phyloP scores from a whole-genome alignment of 768 basidiomycete genomes.

The Podaxis pistillaris region DNA sequence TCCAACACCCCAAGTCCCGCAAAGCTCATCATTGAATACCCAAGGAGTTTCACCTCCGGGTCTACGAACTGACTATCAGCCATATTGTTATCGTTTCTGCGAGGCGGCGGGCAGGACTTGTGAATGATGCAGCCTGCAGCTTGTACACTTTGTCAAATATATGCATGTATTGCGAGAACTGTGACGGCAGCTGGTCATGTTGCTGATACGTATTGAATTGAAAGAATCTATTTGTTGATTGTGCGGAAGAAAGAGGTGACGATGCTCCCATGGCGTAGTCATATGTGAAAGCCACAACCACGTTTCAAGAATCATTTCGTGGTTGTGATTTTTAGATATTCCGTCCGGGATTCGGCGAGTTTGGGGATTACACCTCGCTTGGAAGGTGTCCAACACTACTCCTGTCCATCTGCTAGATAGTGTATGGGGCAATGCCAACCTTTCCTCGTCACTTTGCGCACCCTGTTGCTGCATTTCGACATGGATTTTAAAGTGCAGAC shows the following conservation, averaged over 20 bases:
- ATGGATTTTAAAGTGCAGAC: too few species aligned
- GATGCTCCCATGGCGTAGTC: neutral
- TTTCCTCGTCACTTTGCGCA: neutral
- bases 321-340: neutral
- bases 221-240: neutral
- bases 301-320: neutral
- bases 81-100: neutral
- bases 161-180: neutral
- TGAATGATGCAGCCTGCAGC: neutral
- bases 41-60: neutral
- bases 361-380: neutral
- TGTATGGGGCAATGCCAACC: neutral
- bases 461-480: neutral
- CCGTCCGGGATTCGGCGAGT: too few species aligned
- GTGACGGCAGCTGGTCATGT: neutral
- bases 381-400: neutral
- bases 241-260: neutral
- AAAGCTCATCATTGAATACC: conserved; percentile 3
- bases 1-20: conserved; percentile 3
- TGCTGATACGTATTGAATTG: neutral
- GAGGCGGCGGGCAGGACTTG: neutral
- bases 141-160: neutral
- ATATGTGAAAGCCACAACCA: neutral
- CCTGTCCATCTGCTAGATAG: neutral
- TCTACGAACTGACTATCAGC: neutral